phyloP scores from a whole-genome alignment of 768 basidiomycete genomes.

The Clitopilus passeckerianus region DNA sequence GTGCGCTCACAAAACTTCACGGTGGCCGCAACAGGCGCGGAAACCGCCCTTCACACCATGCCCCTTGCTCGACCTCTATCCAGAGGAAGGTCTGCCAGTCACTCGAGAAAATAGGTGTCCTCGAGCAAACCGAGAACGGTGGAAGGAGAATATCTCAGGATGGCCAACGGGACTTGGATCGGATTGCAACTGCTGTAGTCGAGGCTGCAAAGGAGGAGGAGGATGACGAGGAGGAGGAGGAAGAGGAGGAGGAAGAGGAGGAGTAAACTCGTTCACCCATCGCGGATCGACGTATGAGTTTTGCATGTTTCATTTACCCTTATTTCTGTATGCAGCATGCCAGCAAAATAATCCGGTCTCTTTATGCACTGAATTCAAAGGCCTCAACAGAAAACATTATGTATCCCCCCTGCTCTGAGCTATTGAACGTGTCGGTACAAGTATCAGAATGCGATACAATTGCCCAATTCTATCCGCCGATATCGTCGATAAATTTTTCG shows the following conservation, averaged over 20 bases:
- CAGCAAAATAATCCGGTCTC: conserved; percentile 10
- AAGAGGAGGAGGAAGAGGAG: conserved; percentile 59
- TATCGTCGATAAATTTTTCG: no score
- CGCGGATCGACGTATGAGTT: conserved; percentile 23
- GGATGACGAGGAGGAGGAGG: conserved; percentile 72
- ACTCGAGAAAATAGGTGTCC: conserved; percentile 97
- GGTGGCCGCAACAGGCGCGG: conserved; percentile 95
- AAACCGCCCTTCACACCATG: conserved; percentile 95
- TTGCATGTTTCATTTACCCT: conserved; percentile 32
- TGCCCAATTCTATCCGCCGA: no score
- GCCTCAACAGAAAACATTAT: not conserved
- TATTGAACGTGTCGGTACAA: not conserved
- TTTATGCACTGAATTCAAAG: not conserved
- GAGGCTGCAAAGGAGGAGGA: conserved; percentile 73
- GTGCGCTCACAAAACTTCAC: conserved; percentile 92
- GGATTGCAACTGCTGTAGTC: conserved; percentile 87
- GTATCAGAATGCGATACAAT: no score
- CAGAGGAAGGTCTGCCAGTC: conserved; percentile 96
- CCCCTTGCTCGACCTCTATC: conserved; percentile 77
- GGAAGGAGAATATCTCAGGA: conserved; percentile 96
- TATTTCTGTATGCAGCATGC: conserved; percentile 35
- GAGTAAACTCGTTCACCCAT: conserved; percentile 28
- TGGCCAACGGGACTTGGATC: conserved; percentile 92
- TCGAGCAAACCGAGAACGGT: conserved; percentile 91
- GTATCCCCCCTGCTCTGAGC: not conserved